A percentile compares a stretch with the other conserved stretches of the same genome.
phyloP scores from a whole-genome alignment of 169 alveolate genomes.

The Plasmodium gaboni region DNA sequence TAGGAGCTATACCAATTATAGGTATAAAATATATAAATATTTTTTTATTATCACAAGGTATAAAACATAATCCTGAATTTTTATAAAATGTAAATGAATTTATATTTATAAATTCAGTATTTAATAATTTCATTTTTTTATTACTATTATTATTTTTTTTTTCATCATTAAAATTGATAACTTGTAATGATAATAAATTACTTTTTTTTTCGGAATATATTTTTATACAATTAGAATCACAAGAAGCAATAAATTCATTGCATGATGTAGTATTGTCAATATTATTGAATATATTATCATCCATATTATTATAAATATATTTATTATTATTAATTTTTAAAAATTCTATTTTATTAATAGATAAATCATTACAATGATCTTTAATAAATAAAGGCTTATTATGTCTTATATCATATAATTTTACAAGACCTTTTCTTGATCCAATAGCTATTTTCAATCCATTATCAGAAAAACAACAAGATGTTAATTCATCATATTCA shows the following conservation, averaged over 20 bases:
- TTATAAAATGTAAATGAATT: conserved; percentile 86
- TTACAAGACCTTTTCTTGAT: conserved; percentile 76
- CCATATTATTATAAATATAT: conserved; percentile 27
- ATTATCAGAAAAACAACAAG: conserved; percentile 78
- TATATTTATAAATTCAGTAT: conserved; percentile 60
- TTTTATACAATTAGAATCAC: conserved; percentile 81
- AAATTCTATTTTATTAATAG: conserved; percentile 82
- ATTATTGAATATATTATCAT: neutral
- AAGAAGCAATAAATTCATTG: conserved; percentile 80
- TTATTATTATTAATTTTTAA: conserved; percentile 75
- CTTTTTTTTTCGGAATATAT: conserved; percentile 65
- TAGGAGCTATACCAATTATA: conserved; percentile 96
- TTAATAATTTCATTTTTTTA: conserved; percentile 35
- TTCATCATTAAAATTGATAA: conserved; percentile 52
- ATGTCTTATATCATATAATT: conserved; percentile 82
- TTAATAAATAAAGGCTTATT: conserved; percentile 81
- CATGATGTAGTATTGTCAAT: conserved; percentile 14
- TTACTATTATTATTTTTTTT: conserved; percentile 11
- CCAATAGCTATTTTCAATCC: conserved; percentile 85
- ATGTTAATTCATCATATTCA: conserved; percentile 31
- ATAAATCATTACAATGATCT: conserved; percentile 77
- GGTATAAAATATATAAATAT: conserved; percentile 95
- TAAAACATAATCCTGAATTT: conserved; percentile 94
- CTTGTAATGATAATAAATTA: conserved; percentile 79
- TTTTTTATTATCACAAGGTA: conserved; percentile 94